Evolutionary conservation across 2,329 filamentous ascomycete genomes (phyloP).

Genomic region (Pseudocercospora cruenta): DNA sequence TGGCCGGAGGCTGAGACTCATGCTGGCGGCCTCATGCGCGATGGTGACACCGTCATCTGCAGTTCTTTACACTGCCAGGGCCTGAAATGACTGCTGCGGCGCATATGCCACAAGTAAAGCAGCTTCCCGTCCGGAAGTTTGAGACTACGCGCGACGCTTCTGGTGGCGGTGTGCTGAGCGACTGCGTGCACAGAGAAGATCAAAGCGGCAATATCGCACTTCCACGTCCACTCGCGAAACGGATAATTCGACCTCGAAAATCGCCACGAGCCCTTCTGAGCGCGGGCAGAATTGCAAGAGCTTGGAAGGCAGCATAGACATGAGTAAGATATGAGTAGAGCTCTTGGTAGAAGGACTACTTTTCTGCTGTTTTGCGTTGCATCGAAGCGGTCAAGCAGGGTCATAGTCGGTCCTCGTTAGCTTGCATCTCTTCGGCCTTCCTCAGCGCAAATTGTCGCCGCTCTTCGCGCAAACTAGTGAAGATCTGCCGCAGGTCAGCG

Average conservation of each 20-base stretch:
- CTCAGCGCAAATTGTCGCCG: slow-evolving; percentile 41
- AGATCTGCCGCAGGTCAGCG: slow-evolving; percentile 46
- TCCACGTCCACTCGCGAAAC: neutral
- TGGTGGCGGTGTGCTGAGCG: neutral
- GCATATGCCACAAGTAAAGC: neutral
- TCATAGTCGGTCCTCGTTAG: slow-evolving; percentile 38
- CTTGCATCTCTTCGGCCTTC: slow-evolving; percentile 41
- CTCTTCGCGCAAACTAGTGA: slow-evolving; percentile 71
- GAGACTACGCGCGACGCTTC: neutral
- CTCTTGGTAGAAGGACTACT: neutral
- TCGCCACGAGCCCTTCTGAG: neutral
- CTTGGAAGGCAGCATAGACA: neutral
- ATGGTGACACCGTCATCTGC: neutral
- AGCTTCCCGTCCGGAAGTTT: neutral
- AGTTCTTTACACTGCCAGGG: neutral
- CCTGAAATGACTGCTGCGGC: neutral
- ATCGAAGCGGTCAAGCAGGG: neutral
- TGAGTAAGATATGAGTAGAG: neutral
- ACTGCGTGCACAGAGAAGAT: neutral
- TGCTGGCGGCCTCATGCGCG: neutral
- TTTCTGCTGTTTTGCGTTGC: neutral
- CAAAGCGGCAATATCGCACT: neutral
- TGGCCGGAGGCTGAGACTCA: slow-evolving; percentile 2
- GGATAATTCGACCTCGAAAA: neutral
- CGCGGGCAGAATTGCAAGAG: neutral